Evolutionary conservation across 306 rosid genomes (phyloP).

Genomic region (Gastrolobium bilobum): DNA sequence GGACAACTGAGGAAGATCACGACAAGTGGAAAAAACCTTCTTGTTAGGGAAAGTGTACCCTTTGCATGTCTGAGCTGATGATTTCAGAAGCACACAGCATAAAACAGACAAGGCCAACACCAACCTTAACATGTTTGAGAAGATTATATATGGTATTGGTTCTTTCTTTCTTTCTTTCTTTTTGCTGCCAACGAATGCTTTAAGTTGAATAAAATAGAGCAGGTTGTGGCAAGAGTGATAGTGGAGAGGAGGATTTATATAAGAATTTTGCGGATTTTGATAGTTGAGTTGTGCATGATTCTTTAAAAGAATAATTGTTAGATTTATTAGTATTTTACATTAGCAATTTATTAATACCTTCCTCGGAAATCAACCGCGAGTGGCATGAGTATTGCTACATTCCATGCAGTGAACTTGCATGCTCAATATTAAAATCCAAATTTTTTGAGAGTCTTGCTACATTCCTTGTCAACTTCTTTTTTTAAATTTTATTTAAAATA

Average conservation of each 20-base stretch:
- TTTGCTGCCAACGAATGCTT: background rate
- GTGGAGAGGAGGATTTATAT: conserved; percentile 37
- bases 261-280: conserved; percentile 50
- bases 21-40: conserved; percentile 44
- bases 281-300: conserved; percentile 34
- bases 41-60: conserved; percentile 42
- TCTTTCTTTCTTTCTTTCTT: background rate
- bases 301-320: no score
- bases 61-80: conserved; percentile 61
- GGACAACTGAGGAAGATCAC: conserved; percentile 52
- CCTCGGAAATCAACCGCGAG: no score
- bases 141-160: background rate
- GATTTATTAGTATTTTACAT: no score
- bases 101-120: conserved; percentile 44
- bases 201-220: conserved; percentile 10
- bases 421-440: no score
- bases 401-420: no score
- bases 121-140: conserved; percentile 35
- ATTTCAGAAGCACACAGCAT: conserved; percentile 35
- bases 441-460: no score
- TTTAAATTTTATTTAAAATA: no score
- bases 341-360: no score
- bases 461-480: no score
- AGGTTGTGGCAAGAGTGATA: background rate
- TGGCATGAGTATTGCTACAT: no score